Evolutionary conservation across 2,329 filamentous ascomycete genomes (phyloP).

Genomic region (Trichoderma simmonsii): DNA sequence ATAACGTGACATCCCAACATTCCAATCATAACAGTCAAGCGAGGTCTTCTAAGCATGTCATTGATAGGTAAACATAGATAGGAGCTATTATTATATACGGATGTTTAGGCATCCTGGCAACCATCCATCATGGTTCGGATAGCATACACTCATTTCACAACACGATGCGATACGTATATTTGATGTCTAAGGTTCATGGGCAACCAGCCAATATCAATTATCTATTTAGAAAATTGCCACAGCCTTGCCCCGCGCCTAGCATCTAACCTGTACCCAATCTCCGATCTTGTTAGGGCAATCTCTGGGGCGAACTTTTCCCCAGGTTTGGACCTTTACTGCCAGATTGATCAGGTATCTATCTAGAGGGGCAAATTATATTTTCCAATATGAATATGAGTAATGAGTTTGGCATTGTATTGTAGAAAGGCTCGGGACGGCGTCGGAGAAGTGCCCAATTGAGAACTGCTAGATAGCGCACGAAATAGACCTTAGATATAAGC

Average conservation of each 20-base stretch:
- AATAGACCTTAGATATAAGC: no score
- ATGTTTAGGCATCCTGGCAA: not conserved
- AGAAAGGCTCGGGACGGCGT: no score
- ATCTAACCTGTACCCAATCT: not conserved
- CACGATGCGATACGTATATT: no score
- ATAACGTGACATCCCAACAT: not conserved
- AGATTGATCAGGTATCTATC: not conserved
- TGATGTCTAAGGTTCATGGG: no score
- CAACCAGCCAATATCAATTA: no score
- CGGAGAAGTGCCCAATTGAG: no score
- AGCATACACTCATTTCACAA: not conserved
- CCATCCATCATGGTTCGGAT: not conserved
- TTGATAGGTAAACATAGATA: not conserved
- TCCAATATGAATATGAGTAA: not conserved
- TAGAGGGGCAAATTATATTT: not conserved
- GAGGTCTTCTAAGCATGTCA: not conserved
- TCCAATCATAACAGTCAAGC: not conserved
- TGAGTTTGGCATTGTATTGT: not conserved
- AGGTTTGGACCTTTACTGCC: not conserved
- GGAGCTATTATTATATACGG: not conserved
- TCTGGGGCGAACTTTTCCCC: not conserved
- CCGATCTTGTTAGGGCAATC: not conserved
- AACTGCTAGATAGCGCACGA: no score
- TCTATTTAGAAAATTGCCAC: not conserved
- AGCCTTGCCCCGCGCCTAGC: not conserved